Percentiles rank a stretch among this genome's conserved stretches.
These are phyloP conservation scores for Candida neerlandica DNA, from an alignment of 1,139 yeast genomes.

Conservation along the genomic window DNA sequence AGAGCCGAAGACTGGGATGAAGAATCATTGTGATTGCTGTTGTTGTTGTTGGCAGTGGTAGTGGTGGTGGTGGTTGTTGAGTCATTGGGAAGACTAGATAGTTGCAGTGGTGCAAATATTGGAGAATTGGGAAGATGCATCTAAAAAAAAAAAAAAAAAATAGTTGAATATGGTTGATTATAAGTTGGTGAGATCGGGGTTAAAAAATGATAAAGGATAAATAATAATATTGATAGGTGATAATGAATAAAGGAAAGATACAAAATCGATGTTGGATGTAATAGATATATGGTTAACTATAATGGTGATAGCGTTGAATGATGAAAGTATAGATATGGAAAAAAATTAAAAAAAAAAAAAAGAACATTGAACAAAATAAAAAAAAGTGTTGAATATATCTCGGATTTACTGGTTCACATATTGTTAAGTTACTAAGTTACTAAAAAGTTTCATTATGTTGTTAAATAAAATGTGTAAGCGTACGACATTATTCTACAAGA, in stretches of 20 bases:
- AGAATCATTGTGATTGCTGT: slow-evolving; percentile 13
- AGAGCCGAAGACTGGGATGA: slow-evolving; percentile 36
- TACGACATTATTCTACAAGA: background rate
- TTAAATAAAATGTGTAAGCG: background rate
- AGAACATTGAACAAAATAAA: background rate
- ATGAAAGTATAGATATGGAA: background rate
- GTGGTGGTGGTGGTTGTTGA: background rate
- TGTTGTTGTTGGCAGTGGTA: background rate
- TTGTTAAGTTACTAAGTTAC: background rate
- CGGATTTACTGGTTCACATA: background rate
- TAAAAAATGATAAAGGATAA: background rate
- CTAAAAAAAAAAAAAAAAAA: slow-evolving; percentile 9
- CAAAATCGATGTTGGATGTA: too few species aligned
- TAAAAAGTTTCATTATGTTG: too few species aligned
- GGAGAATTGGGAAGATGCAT: slow-evolving; percentile 17
- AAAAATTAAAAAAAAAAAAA: background rate
- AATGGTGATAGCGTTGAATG: background rate
- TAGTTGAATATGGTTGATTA: background rate
- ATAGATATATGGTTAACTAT: too few species aligned
- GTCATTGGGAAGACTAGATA: slow-evolving; percentile 9
- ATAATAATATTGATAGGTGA: background rate
- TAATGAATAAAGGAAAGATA: background rate
- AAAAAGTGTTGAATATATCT: background rate
- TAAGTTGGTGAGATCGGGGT: background rate
- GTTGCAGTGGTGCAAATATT: slow-evolving; percentile 17